Base-by-base conservation (phyloP, 305 asterid genomes). In the Nicotiana rustica region DNA sequence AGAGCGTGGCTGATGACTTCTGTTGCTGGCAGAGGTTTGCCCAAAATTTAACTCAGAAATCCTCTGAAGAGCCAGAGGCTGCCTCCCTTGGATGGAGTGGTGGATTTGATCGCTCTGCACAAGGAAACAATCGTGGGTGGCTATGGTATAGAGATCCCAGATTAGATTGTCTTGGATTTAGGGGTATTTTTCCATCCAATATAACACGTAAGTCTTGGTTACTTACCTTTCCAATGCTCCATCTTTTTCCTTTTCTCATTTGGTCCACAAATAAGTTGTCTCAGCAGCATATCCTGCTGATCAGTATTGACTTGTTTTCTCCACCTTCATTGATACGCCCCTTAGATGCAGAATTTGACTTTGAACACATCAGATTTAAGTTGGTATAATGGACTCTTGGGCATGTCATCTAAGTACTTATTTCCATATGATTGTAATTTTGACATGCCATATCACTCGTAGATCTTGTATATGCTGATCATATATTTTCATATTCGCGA, bases 1-100 rank as follows among this genome's bases (percentile, higher is more conserved):
- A 94, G 86, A 88, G 85, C 36, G 81, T 93, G 82, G 89, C 88
- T 4, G 90, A 88, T 62, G 93, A 91, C 33, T 93, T 92, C 76
- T 82, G 89, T 83, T 95, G 99, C 81, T 95, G 98, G 98, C 99
- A 95, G 86, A 89, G 94, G 64, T 95, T 93, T 82, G 96, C 96
- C 82, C 85, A 87, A 77, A 81, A 87, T 69, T 88, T 89, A 68
- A 79, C 69, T n/a, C 83, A 86, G 38, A 84, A 87, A 18, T 65
- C 89, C 60, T 85, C 90, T 33, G 89, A 88, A 64, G 95, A 93
- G 10, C 87, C 95, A 17, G 95, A 93, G 87, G 85, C 90, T 61
- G 83, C 85, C 85, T 85, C 94, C 84, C 87, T 93, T 81, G 97
- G 97, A 68, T 88, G 92, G 90, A 96, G 97, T 82, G 97, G 91